Conservation (phyloP, 495 filamentous ascomycete species). For the Aspergillus diversus region DNA sequence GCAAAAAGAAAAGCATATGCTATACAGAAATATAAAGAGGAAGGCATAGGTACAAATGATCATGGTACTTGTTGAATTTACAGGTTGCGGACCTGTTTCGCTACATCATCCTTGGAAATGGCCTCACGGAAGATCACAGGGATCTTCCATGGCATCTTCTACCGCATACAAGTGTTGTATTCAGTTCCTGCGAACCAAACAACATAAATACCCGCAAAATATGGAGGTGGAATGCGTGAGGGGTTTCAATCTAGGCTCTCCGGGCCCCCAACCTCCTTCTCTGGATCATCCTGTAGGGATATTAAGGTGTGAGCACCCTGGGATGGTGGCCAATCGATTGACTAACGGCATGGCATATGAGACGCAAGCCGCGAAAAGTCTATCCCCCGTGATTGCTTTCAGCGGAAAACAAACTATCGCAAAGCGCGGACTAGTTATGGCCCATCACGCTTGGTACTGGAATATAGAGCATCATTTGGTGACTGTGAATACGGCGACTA, state of each 20-base stretch:
- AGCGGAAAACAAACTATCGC: slow-evolving; percentile 11
- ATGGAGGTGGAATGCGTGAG: not conserved
- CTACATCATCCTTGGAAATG: not conserved
- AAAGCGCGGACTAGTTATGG: slow-evolving; percentile 19
- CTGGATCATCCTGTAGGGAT: not conserved
- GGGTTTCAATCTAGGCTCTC: not conserved
- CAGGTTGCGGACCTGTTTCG: not conserved
- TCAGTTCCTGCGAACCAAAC: not conserved
- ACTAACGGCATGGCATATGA: slow-evolving; percentile 7
- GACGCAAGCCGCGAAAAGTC: slow-evolving; percentile 9
- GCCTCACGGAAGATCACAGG: not conserved
- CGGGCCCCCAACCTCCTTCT: not conserved
- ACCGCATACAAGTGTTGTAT: not conserved
- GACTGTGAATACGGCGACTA: slow-evolving; percentile 1
- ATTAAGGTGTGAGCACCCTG: not conserved
- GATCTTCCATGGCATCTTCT: not conserved
- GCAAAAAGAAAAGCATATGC: not conserved
- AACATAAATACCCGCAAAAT: not conserved
- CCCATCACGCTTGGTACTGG: slow-evolving; percentile 15
- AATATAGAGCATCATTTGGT: slow-evolving; percentile 17
- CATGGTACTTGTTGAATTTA: not conserved
- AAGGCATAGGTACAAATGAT: not conserved
- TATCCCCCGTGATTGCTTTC: not conserved
- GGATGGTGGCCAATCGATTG: slow-evolving; percentile 15
- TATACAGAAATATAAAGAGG: not conserved